These are phyloP conservation scores for Daedaleopsis sinensis DNA, from an alignment of 768 basidiomycete genomes.

Conservation along the genomic window DNA sequence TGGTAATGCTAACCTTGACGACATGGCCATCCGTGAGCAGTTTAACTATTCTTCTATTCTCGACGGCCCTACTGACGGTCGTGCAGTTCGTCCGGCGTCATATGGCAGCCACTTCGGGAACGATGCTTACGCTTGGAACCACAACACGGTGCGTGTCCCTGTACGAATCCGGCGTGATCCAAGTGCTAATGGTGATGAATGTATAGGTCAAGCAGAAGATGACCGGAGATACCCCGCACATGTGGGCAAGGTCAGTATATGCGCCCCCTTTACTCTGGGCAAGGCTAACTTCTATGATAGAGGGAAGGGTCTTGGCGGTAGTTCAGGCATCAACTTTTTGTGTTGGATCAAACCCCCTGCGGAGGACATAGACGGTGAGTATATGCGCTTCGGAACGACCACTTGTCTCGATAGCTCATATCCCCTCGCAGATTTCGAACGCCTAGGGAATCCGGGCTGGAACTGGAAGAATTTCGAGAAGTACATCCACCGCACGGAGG, in stretches of 20 bases:
- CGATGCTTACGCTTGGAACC: conserved; percentile 20
- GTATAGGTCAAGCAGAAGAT: conserved; percentile 17
- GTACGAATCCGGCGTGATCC: not conserved
- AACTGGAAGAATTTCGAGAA: conserved; percentile 28
- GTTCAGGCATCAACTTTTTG: conserved; percentile 30
- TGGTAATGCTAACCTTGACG: conserved; percentile 24
- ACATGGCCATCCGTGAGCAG: conserved; percentile 18
- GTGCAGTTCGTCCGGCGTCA: conserved; percentile 21
- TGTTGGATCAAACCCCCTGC: conserved; percentile 26
- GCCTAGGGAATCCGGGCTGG: conserved; percentile 32
- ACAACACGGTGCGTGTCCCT: conserved; percentile 19
- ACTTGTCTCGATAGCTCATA: not conserved
- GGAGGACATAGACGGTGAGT: conserved; percentile 29
- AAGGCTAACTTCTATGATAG: not conserved
- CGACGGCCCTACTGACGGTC: not conserved
- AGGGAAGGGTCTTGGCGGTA: conserved; percentile 32
- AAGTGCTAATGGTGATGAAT: not conserved
- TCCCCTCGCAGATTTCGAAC: conserved; percentile 21
- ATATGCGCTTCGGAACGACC: not conserved
- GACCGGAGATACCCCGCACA: conserved; percentile 5
- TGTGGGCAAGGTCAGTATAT: conserved; percentile 16
- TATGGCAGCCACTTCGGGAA: conserved; percentile 25
- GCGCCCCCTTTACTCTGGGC: not conserved
- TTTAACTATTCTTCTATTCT: not conserved
- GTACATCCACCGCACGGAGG: conserved; percentile 25